Evolutionary conservation across 768 basidiomycete genomes (phyloP).

Genomic region (Suillus americanus): DNA sequence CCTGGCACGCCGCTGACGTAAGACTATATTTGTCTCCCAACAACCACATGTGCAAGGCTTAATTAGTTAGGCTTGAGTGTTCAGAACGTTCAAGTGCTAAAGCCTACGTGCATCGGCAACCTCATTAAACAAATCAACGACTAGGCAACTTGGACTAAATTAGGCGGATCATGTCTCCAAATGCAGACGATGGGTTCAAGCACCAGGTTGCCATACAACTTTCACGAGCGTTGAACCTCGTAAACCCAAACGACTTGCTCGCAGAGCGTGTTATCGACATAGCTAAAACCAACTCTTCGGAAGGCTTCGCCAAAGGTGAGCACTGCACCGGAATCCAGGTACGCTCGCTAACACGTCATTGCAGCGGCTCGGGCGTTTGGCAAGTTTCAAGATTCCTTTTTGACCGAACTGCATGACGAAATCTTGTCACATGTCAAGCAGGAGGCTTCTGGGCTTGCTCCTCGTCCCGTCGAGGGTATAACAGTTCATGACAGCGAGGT

Average conservation of each 20-base stretch:
- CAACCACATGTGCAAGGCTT: neutral
- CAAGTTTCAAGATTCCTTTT: conserved; percentile 78
- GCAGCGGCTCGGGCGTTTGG: conserved; percentile 80
- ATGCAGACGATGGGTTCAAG: conserved; percentile 41
- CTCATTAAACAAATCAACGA: neutral
- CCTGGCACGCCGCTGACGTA: neutral
- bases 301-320: conserved; percentile 70
- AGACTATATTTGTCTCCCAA: neutral
- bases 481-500: conserved; percentile 79
- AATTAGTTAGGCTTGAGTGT: neutral
- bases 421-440: conserved; percentile 72
- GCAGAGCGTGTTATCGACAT: conserved; percentile 80
- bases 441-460: conserved; percentile 47
- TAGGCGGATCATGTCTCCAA: neutral
- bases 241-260: conserved; percentile 83
- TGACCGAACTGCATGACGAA: conserved; percentile 77
- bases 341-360: conserved; percentile 2
- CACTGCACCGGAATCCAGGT: neutral
- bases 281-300: conserved; percentile 63
- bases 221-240: conserved; percentile 72
- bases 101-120: neutral
- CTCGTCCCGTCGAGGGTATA: conserved; percentile 70
- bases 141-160: neutral
- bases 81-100: neutral
- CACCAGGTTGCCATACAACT: conserved; percentile 78